These are phyloP conservation scores for Neurospora tetraspora DNA, from an alignment of 495 filamentous ascomycete species.

Conservation along the genomic window DNA sequence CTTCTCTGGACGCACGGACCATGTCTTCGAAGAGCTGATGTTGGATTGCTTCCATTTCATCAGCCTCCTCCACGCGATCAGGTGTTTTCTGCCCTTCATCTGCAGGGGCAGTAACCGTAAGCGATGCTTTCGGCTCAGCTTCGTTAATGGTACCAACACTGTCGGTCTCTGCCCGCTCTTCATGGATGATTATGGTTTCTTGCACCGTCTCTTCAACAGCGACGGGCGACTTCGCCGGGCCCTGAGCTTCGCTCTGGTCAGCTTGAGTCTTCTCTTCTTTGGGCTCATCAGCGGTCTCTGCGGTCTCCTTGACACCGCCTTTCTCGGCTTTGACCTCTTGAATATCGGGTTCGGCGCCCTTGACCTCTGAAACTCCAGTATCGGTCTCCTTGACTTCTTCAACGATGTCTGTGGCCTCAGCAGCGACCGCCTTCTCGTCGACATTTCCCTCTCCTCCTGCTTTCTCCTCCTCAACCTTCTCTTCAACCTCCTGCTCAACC, in stretches of 20 bases:
- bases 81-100: neutral
- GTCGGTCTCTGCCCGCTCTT: neutral
- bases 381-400: neutral
- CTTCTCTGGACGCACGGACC: neutral
- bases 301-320: neutral
- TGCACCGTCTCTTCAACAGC: neutral
- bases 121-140: neutral
- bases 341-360: neutral
- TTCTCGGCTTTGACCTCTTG: neutral
- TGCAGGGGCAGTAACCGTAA: neutral
- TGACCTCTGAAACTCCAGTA: neutral
- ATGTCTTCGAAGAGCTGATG: neutral
- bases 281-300: neutral
- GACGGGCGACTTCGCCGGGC: neutral
- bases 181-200: neutral
- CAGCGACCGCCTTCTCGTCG: neutral
- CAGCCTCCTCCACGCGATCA: neutral
- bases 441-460: neutral
- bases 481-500: slow-evolving; percentile 5
- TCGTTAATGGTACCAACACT: neutral
- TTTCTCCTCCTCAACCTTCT: neutral
- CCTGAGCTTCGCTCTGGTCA: neutral
- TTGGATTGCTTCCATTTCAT: neutral
- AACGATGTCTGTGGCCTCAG: neutral
- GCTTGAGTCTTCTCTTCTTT: neutral